Evolutionary conservation across 164 flowering plant species (phyloP).

Genomic region (Houttuynia cordata): DNA sequence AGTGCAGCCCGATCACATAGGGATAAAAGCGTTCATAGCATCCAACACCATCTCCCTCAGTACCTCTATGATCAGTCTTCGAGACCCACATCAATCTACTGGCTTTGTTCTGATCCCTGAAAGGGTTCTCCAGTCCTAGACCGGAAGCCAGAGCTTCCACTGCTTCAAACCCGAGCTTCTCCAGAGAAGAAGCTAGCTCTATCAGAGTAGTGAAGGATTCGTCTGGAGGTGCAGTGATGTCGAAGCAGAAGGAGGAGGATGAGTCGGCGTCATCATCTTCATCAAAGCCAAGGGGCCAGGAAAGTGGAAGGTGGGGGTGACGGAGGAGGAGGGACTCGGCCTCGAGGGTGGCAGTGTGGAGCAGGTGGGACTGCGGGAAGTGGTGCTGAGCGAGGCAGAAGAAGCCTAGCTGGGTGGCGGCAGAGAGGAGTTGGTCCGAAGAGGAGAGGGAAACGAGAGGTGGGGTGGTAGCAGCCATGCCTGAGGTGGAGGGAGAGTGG

Average conservation of each 20-base stretch:
- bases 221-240: conserved; percentile 20
- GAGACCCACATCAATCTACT: conserved; percentile 54
- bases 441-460: background rate
- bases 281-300: conserved; percentile 8
- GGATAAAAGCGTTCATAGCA: conserved; percentile 43
- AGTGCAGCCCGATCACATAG: conserved; percentile 49
- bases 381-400: conserved; percentile 7
- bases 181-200: conserved; percentile 38
- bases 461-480: background rate
- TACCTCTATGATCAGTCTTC: background rate
- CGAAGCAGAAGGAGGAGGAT: conserved; percentile 43
- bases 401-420: conserved; percentile 3
- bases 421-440: background rate
- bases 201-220: conserved; percentile 20
- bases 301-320: background rate
- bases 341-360: conserved; percentile 3
- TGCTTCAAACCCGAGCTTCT: conserved; percentile 39
- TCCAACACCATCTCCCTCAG: conserved; percentile 7
- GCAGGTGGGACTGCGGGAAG: background rate
- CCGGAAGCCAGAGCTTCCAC: conserved; percentile 31
- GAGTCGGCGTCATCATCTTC: conserved; percentile 10
- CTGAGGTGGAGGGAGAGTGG: too few species aligned
- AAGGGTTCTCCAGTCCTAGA: conserved; percentile 44
- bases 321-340: conserved; percentile 4
- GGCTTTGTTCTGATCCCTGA: conserved; percentile 13